Conservation (phyloP, 1,284 basidiomycete genomes). For the Singerocomus inundabilis region DNA sequence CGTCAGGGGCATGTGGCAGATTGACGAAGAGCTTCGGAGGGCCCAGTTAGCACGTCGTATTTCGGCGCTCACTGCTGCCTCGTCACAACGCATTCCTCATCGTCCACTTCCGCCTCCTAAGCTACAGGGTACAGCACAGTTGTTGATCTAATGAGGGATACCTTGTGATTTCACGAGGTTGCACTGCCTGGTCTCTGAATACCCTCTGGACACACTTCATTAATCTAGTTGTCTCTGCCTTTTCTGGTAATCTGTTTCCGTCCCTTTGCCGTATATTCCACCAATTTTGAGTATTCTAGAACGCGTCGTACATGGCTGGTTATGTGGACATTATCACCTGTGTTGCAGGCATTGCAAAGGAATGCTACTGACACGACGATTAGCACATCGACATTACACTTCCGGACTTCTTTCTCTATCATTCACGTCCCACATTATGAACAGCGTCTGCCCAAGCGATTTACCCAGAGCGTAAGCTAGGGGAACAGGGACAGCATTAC, state of each 20-base stretch:
- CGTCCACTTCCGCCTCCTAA: constrained; percentile 28
- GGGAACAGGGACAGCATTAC: constrained; percentile 71
- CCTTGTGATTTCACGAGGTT: background rate
- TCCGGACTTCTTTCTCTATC: constrained; percentile 46
- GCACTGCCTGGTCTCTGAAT: constrained; percentile 23
- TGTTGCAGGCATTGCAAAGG: background rate
- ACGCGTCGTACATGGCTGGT: background rate
- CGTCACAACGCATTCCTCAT: constrained; percentile 37
- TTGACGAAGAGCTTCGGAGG: constrained; percentile 77
- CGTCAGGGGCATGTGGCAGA: constrained; percentile 76
- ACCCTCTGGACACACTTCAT: constrained; percentile 10
- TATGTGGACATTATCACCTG: background rate
- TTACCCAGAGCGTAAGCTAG: constrained; percentile 62
- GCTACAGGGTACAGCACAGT: constrained; percentile 7
- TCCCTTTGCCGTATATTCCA: background rate
- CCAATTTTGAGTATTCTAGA: background rate
- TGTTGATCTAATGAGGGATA: constrained; percentile 15
- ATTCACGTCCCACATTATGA: constrained; percentile 44
- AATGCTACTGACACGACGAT: background rate
- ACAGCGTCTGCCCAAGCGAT: constrained; percentile 49
- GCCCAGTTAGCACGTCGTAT: constrained; percentile 44
- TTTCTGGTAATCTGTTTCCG: constrained; percentile 16
- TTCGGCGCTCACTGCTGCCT: constrained; percentile 37
- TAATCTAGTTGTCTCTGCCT: background rate
- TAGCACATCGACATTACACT: constrained; percentile 24